A percentile compares a stretch with the other conserved stretches of the same genome.
Conservation (phyloP, 1,284 basidiomycete genomes). For the Neotropicomus parvogracilis region DNA sequence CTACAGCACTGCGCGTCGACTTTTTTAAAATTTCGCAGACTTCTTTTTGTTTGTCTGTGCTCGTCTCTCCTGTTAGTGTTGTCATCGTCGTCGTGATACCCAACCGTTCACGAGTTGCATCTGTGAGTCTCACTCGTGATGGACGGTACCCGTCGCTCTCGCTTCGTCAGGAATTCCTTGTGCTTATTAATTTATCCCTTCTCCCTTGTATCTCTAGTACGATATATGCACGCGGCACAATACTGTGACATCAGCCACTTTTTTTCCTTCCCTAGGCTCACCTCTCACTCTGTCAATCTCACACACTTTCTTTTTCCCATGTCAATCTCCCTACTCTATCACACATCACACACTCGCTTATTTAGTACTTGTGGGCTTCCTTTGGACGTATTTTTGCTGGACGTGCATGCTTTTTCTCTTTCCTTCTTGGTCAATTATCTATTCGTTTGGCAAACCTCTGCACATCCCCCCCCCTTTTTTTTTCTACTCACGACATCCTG, state of each 20-base stretch:
- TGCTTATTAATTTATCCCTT: slow-evolving; percentile 14
- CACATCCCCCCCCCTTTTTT: background rate
- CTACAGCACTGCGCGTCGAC: slow-evolving; percentile 9
- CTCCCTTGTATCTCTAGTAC: slow-evolving; percentile 16
- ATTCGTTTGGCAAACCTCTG: background rate
- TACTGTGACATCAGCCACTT: slow-evolving; percentile 9
- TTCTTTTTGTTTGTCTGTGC: background rate
- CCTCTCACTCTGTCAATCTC: background rate
- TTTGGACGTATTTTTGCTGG: background rate
- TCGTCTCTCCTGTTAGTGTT: background rate
- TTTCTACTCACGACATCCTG: background rate
- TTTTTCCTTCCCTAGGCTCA: background rate
- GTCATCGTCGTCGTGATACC: background rate
- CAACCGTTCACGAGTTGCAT: background rate
- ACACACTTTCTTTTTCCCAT: background rate
- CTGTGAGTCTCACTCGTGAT: slow-evolving; percentile 18
- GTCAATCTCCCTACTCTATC: background rate
- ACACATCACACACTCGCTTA: background rate
- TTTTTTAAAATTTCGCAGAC: slow-evolving; percentile 11
- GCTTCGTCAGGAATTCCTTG: background rate
- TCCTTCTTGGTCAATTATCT: background rate
- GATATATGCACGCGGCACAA: slow-evolving; percentile 1
- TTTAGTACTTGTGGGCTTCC: too few species aligned
- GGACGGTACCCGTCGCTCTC: slow-evolving; percentile 4
- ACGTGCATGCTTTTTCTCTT: background rate